Base-by-base conservation (phyloP, 768 basidiomycete species). In the Trametes elegans region DNA sequence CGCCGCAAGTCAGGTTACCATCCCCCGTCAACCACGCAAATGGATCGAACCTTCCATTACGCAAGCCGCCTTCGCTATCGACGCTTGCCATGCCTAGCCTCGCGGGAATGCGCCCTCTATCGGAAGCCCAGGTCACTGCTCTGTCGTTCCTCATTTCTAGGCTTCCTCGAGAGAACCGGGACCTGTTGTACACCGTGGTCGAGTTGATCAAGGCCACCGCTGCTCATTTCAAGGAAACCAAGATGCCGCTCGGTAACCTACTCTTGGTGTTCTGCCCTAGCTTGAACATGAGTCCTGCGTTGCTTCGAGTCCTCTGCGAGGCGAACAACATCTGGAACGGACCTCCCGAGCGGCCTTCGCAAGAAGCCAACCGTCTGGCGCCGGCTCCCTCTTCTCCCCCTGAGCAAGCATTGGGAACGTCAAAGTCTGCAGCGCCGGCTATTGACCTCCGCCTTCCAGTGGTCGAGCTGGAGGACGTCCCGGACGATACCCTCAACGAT, bases 191-290 rank as follows among this genome's bases (percentile, higher is more conserved):
- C 42, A 95, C 92, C 11, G 83, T 96, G 21, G 80, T 84, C 43
- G 85, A 91, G 61, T 76, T 97, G 32, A 88, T 96, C 60, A 82
- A 80, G 39, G 82, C 80, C 38, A 94, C 92, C 13, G 83, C 90
- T 0, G 76, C 74, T 51, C 78, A 81, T 58, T 77, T 78, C 63
- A 79, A 78, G 59, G 81, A 83, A 63, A 98, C 93, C 31, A 92
- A 91, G 72, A 98, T 98, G 94, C 91, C 93, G 2, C 70, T 97
- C 60, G 87, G 87, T 68, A 97, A 97, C 64, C 70, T 98, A 62
- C 74, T 95, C 43, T 74, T 95, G 29, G 87, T 96, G 45, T 85
- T 98, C 66, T 93, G 90, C 58, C 95, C 94, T 7, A 92, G 85
- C 66, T 70, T 94, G 65, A 84, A 80, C 65, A 87, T 94, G 82